Percentiles rank a stretch among this genome's conserved stretches.
Evolutionary conservation across 306 rosid species (phyloP).

Genomic region (Hippophae rhamnoides): DNA sequence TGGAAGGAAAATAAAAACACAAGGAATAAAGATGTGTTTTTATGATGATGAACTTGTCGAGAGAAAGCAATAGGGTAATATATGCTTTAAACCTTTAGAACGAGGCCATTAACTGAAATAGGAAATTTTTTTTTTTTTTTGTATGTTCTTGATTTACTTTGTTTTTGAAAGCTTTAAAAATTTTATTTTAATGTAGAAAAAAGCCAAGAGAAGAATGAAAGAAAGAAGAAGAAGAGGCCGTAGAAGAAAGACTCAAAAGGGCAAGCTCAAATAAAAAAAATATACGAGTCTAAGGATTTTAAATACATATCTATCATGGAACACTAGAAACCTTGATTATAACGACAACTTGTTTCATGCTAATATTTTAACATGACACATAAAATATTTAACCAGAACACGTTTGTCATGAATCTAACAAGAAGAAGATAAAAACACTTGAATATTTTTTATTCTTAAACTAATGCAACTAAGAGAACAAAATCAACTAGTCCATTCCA

Average conservation of each 20-base stretch:
- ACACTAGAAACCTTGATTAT: too few species aligned
- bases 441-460: too few species aligned
- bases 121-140: constrained; percentile 28
- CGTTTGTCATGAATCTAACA: too few species aligned
- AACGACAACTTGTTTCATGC: neutral
- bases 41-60: constrained; percentile 29
- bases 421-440: too few species aligned
- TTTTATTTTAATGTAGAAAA: constrained; percentile 19
- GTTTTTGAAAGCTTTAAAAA: constrained; percentile 22
- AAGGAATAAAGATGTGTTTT: constrained; percentile 20
- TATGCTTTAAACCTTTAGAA: constrained; percentile 52
- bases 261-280: neutral
- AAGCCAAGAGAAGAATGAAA: neutral
- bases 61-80: constrained; percentile 29
- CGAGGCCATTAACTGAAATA: constrained; percentile 36
- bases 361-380: too few species aligned
- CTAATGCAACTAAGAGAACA: too few species aligned
- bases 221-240: constrained; percentile 11
- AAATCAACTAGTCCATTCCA: too few species aligned
- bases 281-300: constrained; percentile 22
- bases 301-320: neutral
- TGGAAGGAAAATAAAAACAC: neutral
- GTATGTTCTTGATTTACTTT: constrained; percentile 8
- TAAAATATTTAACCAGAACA: too few species aligned
- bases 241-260: constrained; percentile 24